Evolutionary conservation across 306 rosid species (phyloP), one percentile per base, ranked within the genome.

Genomic region (Lathyrus aphaca): DNA sequence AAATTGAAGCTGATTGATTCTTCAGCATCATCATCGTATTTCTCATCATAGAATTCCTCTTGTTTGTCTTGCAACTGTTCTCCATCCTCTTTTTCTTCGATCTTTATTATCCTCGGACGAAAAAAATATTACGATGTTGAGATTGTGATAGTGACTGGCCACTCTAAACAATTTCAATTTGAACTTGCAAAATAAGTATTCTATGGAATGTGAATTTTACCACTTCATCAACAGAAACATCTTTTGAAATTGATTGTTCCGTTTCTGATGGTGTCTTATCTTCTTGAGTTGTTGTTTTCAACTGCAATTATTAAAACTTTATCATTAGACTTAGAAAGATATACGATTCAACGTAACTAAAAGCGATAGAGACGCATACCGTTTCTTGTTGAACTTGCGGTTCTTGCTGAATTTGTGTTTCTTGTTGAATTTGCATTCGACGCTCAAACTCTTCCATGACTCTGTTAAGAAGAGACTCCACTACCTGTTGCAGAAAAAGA

Each of bases 391-490:
- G 89, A 71, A 76, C 74, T 55, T 66, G 68, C 68, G 29, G 29
- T 66, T 84, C 39, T 35, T 35, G 39, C 9, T 32, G 38, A 32
- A 32, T 6, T 32, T 32, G 38, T 63, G 7, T 73, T 65, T 84
- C 84, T 43, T 39, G 77, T 74, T 82, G 89, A 71, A 76, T 74
- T 55, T 66, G 68, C 71, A 87, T 57, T 14, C 88, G 96, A 32
- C 73, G 88, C 83, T 89, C 85, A 62, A 83, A 89, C 77, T 89
- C 96, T 68, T 87, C 91, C 87, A 89, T 74, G 70, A 91, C 91
- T 87, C 87, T 89, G 71, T 70, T 59, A 64, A 95, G 83, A 82
- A 95, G 68, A 29, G 85, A 81, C 76, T 91, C 97, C 69, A 95
- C 91, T 46, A 82, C 73, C 99, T 95, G 73, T 75, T n/a, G 59